A percentile compares a stretch with the other conserved stretches of the same genome.
Conservation (phyloP, 495 filamentous ascomycete species). For the Penicillium arizonense region DNA sequence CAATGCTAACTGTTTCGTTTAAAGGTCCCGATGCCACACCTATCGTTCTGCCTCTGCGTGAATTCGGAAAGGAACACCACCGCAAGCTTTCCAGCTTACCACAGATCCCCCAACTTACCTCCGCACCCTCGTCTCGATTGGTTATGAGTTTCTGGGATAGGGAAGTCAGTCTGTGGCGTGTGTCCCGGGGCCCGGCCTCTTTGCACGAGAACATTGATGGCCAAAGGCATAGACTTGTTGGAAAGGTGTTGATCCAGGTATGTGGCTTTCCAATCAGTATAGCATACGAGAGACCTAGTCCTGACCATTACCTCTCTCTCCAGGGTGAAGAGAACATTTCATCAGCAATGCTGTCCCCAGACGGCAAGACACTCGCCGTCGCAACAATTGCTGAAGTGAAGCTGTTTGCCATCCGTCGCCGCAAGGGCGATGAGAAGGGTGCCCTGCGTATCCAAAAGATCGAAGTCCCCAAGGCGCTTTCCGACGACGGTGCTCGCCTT, state of each 20-base stretch:
- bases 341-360: slow-evolving; percentile 67
- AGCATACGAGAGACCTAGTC: neutral
- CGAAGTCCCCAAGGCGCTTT: slow-evolving; percentile 48
- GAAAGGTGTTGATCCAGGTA: slow-evolving; percentile 65
- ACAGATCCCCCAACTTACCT: slow-evolving; percentile 67
- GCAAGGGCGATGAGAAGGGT: slow-evolving; percentile 46
- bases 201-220: slow-evolving; percentile 44
- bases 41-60: slow-evolving; percentile 73
- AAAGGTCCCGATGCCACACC: slow-evolving; percentile 82
- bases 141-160: slow-evolving; percentile 93
- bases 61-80: slow-evolving; percentile 79
- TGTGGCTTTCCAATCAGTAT: neutral
- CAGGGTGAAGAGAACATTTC: slow-evolving; percentile 85
- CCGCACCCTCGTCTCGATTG: slow-evolving; percentile 66
- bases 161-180: slow-evolving; percentile 80
- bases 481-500: slow-evolving; percentile 61
- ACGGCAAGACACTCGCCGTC: slow-evolving; percentile 74
- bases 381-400: slow-evolving; percentile 77
- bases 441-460: slow-evolving; percentile 68
- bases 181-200: slow-evolving; percentile 43
- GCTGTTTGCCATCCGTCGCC: slow-evolving; percentile 58
- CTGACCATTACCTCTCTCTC: slow-evolving; percentile 11
- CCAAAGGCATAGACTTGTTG: slow-evolving; percentile 58
- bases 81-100: slow-evolving; percentile 75
- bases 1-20: slow-evolving; percentile 31